phyloP scores from a whole-genome alignment of 345 rosid genomes.

The Gossypium sturtianum region DNA sequence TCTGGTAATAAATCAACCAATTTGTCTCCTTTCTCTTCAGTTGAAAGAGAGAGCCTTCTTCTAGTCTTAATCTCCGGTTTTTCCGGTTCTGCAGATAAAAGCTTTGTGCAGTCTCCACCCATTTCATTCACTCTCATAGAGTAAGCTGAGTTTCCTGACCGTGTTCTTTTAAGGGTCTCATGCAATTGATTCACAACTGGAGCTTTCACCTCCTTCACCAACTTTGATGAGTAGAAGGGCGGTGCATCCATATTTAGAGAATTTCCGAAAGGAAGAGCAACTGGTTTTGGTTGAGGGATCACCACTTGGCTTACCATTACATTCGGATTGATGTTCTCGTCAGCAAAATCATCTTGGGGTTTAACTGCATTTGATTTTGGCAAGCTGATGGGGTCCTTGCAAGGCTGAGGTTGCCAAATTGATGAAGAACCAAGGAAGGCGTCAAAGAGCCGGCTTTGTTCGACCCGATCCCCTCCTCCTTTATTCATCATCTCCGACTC shows the following conservation, averaged over 20 bases:
- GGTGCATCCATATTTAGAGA: slow-evolving; percentile 58
- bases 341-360: slow-evolving; percentile 23
- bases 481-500: slow-evolving; percentile 79
- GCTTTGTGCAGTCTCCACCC: slow-evolving; percentile 13
- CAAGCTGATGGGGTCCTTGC: slow-evolving; percentile 43
- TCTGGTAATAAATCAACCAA: slow-evolving; percentile 53
- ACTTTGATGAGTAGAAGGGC: slow-evolving; percentile 55
- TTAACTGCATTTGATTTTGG: slow-evolving; percentile 13
- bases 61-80: slow-evolving; percentile 55
- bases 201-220: slow-evolving; percentile 25
- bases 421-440: slow-evolving; percentile 92
- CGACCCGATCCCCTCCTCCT: slow-evolving; percentile 63
- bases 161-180: slow-evolving; percentile 80
- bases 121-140: slow-evolving; percentile 21
- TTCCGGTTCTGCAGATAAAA: slow-evolving; percentile 18
- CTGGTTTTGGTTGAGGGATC: slow-evolving; percentile 25
- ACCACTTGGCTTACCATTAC: slow-evolving; percentile 8
- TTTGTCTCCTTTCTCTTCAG: slow-evolving; percentile 32
- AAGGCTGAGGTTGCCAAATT: slow-evolving; percentile 96
- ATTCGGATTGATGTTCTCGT: slow-evolving; percentile 48
- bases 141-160: slow-evolving; percentile 57
- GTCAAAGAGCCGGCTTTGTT: slow-evolving; percentile 75
- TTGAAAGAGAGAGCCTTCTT: slow-evolving; percentile 43
- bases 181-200: slow-evolving; percentile 25
- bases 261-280: slow-evolving; percentile 25